phyloP scores from a whole-genome alignment of 495 filamentous ascomycete genomes.

The Corynascus novoguineensis region DNA sequence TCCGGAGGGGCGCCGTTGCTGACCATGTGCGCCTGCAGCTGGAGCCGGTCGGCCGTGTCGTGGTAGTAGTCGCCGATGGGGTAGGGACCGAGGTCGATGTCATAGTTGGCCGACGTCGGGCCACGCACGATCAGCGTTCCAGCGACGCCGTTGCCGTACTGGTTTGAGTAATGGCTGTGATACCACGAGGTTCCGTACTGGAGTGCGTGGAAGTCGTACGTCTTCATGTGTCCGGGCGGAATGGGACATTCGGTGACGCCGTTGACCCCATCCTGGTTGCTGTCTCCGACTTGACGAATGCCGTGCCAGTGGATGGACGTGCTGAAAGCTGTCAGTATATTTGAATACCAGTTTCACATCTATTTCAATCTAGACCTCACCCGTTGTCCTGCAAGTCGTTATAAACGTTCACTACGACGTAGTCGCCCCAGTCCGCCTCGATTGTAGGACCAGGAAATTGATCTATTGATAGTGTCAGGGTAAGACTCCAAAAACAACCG shows the following conservation, averaged over 20 bases:
- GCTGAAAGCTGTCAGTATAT: conserved; percentile 9
- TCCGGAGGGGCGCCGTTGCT: conserved; percentile 24
- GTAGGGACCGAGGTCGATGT: conserved; percentile 35
- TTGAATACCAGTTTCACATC: too few species aligned
- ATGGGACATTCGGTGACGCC: conserved; percentile 47
- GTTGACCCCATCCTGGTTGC: conserved; percentile 40
- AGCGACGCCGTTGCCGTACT: conserved; percentile 3
- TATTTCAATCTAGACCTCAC: conserved; percentile 1
- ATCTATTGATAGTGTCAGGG: conserved; percentile 1
- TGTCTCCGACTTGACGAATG: conserved; percentile 32
- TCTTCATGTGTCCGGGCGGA: conserved; percentile 34
- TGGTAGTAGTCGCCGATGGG: conserved; percentile 47
- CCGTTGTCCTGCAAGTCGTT: conserved; percentile 47
- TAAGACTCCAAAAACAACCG: too few species aligned
- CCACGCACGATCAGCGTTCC: neutral
- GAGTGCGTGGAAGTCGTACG: neutral
- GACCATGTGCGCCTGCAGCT: conserved; percentile 19
- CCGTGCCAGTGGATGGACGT: conserved; percentile 54
- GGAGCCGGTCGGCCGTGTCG: conserved; percentile 27
- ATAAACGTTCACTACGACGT: conserved; percentile 50
- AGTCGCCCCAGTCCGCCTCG: conserved; percentile 53
- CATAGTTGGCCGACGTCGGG: neutral
- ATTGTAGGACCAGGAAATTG: conserved; percentile 27
- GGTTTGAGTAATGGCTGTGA: conserved; percentile 1
- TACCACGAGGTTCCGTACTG: conserved; percentile 5